Percentiles rank a stretch among this genome's conserved stretches.
Evolutionary conservation across 2,329 filamentous ascomycete genomes (phyloP).

Genomic region (Trichothecium sympodiale): DNA sequence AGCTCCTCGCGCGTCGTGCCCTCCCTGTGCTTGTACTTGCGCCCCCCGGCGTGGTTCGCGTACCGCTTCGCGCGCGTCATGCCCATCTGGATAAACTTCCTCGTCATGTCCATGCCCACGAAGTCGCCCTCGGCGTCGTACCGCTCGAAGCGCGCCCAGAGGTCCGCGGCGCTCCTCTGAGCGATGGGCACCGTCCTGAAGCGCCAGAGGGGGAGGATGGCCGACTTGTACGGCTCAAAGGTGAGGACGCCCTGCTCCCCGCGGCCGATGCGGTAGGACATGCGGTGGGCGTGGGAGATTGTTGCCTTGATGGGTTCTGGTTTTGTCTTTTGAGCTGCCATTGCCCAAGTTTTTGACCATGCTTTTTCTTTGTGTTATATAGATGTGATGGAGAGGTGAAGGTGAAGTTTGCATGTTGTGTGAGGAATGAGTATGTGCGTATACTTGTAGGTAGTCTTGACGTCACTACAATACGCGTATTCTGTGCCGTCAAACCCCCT

Average conservation of each 20-base stretch:
- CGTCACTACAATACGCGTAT: too few relatives aligned
- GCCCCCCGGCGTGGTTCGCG: conserved; percentile 42
- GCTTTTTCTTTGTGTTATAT: too few relatives aligned
- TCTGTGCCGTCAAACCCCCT: too few relatives aligned
- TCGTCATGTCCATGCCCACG: conserved; percentile 52
- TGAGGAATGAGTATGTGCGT: too few relatives aligned
- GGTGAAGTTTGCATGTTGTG: too few relatives aligned
- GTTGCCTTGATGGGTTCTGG: too few relatives aligned
- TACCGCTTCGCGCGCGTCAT: conserved; percentile 52
- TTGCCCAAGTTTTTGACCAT: too few relatives aligned
- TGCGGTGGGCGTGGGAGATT: conserved; percentile 4
- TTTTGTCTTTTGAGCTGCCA: too few relatives aligned
- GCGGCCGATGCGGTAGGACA: conserved; percentile 42
- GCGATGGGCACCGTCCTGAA: conserved; percentile 26
- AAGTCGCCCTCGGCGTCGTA: conserved; percentile 44
- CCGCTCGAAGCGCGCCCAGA: conserved; percentile 38
- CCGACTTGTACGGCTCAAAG: conserved; percentile 52
- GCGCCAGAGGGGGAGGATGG: conserved; percentile 46
- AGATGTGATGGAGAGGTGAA: too few relatives aligned
- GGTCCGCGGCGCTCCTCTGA: conserved; percentile 30
- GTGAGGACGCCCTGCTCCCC: conserved; percentile 51
- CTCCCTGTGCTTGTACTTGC: conserved; percentile 31
- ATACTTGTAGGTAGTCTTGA: too few relatives aligned
- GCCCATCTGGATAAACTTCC: conserved; percentile 56
- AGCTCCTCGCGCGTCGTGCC: conserved; percentile 7